phyloP scores from a whole-genome alignment of 129 eudicot genomes.

The Flaveria brownii region DNA sequence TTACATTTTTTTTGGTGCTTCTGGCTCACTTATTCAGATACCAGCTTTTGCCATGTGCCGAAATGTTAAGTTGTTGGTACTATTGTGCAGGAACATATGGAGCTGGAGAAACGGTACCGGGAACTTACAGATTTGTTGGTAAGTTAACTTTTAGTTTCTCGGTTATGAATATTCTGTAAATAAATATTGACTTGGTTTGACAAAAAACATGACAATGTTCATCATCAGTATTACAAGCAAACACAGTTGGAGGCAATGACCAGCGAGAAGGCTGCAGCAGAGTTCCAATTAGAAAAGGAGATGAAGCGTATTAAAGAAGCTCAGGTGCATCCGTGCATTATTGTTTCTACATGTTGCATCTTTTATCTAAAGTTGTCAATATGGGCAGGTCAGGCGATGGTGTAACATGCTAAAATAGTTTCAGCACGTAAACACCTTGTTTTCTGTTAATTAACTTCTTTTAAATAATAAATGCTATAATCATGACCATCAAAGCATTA shows the following conservation, averaged over 20 bases:
- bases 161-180: slow-evolving; percentile 3
- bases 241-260: slow-evolving; percentile 51
- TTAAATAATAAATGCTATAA: background rate
- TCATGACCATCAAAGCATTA: background rate
- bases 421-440: background rate
- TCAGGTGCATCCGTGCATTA: slow-evolving; percentile 48
- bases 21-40: slow-evolving; percentile 8
- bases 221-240: slow-evolving; percentile 90
- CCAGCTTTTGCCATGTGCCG: slow-evolving; percentile 7
- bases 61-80: slow-evolving; percentile 20
- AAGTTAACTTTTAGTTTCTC: slow-evolving; percentile 15
- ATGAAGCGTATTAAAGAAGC: slow-evolving; percentile 72
- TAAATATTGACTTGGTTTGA: slow-evolving; percentile 28
- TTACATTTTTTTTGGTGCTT: slow-evolving; percentile 16
- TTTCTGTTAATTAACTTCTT: background rate
- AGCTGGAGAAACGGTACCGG: slow-evolving; percentile 93
- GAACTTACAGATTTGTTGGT: slow-evolving; percentile 97
- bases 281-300: slow-evolving; percentile 94
- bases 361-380: background rate
- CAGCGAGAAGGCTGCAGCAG: slow-evolving; percentile 18
- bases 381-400: background rate
- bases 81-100: slow-evolving; percentile 85
- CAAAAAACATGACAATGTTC: background rate
- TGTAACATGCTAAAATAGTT: background rate
- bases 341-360: slow-evolving; percentile 23